Evolutionary conservation across 176 grass and related monocot genomes (phyloP).

Genomic region (Musa itinerans): DNA sequence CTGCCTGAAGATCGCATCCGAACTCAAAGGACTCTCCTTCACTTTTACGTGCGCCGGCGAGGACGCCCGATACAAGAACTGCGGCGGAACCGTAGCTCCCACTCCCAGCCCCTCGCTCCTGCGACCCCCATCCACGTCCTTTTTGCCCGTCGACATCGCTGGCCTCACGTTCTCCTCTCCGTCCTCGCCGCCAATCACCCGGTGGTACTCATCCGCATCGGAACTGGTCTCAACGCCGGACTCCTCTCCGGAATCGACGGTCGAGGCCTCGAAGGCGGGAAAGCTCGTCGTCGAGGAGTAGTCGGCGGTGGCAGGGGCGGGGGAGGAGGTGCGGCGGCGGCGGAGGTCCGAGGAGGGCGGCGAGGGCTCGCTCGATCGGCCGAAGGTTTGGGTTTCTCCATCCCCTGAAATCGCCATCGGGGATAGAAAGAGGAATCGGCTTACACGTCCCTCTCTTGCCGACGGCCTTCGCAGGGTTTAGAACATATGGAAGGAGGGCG

Average conservation of each 20-base stretch:
- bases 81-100: neutral
- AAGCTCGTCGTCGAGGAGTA: neutral
- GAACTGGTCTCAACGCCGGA: slow-evolving; percentile 11
- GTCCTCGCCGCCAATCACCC: neutral
- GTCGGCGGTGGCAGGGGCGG: neutral
- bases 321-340: neutral
- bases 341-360: neutral
- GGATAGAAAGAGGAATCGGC: too few species aligned
- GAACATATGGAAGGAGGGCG: too few species aligned
- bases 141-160: neutral
- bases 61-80: slow-evolving; percentile 51
- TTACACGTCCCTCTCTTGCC: too few species aligned
- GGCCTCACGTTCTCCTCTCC: slow-evolving; percentile 8
- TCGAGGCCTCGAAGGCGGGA: neutral
- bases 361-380: neutral
- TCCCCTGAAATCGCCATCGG: neutral
- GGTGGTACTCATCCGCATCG: slow-evolving; percentile 11
- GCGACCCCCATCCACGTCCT: neutral
- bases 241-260: neutral
- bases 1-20: slow-evolving; percentile 85
- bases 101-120: neutral
- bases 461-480: too few species aligned
- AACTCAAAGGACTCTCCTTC: slow-evolving; percentile 90
- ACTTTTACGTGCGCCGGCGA: slow-evolving; percentile 60
- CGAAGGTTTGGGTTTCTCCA: neutral